phyloP scores from a whole-genome alignment of 2,329 filamentous ascomycete species.

The Tolypocladium pustulatum region DNA sequence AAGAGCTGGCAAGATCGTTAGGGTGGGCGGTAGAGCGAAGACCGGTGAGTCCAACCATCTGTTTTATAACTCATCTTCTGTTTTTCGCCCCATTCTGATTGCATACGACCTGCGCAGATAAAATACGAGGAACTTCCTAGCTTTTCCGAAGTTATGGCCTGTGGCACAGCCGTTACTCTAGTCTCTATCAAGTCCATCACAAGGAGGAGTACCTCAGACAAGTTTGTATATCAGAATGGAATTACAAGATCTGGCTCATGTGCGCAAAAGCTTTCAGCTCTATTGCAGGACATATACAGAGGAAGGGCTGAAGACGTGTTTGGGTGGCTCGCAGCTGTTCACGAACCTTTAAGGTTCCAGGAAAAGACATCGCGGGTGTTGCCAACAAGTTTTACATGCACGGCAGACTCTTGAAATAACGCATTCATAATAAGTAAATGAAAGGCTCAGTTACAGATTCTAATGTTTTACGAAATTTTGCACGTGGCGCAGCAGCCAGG shows the following conservation, averaged over 20 bases:
- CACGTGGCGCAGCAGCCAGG: too few relatives aligned
- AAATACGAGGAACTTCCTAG: neutral
- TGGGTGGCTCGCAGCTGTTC: neutral
- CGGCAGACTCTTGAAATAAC: too few relatives aligned
- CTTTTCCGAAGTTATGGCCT: conserved; percentile 1
- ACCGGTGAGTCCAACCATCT: neutral
- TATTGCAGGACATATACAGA: neutral
- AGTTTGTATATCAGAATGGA: neutral
- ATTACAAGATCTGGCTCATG: neutral
- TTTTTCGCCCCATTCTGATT: neutral
- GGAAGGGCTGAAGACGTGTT: neutral
- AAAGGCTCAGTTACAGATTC: too few relatives aligned
- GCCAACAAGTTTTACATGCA: too few relatives aligned
- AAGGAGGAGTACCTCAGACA: neutral
- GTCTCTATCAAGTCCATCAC: conserved; percentile 1
- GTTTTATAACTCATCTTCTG: neutral
- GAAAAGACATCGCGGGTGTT: neutral
- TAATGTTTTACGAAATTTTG: too few relatives aligned
- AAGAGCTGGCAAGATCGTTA: conserved; percentile 42
- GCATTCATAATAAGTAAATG: too few relatives aligned
- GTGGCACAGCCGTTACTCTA: neutral
- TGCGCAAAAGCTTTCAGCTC: neutral
- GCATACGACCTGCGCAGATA: neutral
- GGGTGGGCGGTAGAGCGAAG: conserved; percentile 47
- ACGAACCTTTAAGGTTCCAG: neutral